These are phyloP conservation scores for Colletotrichum somersetense DNA, from an alignment of 2,329 filamentous ascomycete genomes.

Conservation along the genomic window DNA sequence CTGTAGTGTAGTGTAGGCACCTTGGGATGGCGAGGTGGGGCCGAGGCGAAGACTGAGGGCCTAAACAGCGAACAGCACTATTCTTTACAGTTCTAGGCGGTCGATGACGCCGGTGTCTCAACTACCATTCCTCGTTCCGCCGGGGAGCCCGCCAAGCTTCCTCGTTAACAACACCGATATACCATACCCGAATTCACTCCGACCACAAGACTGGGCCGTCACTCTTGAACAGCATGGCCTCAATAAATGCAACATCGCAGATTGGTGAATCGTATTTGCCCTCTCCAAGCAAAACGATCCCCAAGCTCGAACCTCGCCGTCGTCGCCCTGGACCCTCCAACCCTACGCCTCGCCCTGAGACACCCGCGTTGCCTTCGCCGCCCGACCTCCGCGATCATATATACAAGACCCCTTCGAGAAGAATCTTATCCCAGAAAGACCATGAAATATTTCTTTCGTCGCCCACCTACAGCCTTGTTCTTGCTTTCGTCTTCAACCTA, in stretches of 20 bases:
- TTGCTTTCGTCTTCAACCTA: conserved; percentile 88
- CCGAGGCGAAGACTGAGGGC: neutral
- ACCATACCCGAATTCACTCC: neutral
- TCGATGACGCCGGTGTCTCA: conserved; percentile 13
- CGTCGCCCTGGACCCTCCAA: conserved; percentile 66
- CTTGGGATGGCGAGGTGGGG: neutral
- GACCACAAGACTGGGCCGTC: neutral
- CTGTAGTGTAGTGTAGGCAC: neutral
- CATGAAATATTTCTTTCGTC: conserved; percentile 86
- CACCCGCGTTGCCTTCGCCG: conserved; percentile 78
- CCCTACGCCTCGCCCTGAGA: conserved; percentile 76
- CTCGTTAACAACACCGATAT: conserved; percentile 1
- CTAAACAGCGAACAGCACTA: neutral
- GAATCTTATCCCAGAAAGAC: conserved; percentile 85
- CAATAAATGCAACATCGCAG: conserved; percentile 5
- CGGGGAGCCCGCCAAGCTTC: neutral
- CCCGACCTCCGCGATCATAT: conserved; percentile 70
- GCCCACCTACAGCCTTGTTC: conserved; percentile 79
- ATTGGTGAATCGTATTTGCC: neutral
- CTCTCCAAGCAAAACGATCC: conserved; percentile 58
- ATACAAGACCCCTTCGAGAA: conserved; percentile 77
- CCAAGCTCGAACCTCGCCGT: conserved; percentile 75
- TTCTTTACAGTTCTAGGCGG: neutral
- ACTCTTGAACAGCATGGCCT: conserved; percentile 23
- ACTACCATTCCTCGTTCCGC: neutral